Conservation (phyloP, 140 eudicot species). For the Erigeron philadelphicus region DNA sequence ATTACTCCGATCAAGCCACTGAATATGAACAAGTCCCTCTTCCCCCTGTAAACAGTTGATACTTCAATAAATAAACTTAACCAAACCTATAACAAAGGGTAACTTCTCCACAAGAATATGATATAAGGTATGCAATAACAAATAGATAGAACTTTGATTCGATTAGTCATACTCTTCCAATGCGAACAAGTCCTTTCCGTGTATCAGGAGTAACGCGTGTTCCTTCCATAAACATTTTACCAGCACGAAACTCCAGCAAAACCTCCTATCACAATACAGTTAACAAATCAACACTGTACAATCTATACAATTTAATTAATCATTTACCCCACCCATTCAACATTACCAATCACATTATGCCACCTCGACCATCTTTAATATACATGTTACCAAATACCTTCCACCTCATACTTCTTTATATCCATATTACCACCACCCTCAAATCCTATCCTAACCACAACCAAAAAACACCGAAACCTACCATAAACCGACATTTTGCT, state of each 20-base stretch:
- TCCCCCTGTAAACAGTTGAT: conserved; percentile 56
- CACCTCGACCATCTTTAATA: too few relatives aligned
- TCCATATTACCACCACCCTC: too few relatives aligned
- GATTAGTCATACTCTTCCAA: conserved; percentile 67
- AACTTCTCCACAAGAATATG: conserved; percentile 7
- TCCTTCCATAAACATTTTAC: conserved; percentile 92
- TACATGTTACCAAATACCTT: too few relatives aligned
- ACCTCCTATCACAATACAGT: conserved; percentile 44
- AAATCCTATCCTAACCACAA: too few relatives aligned
- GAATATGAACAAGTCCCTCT: conserved; percentile 86
- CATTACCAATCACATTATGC: too few relatives aligned
- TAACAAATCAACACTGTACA: conserved; percentile 1
- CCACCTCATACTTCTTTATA: too few relatives aligned
- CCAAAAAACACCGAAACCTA: too few relatives aligned
- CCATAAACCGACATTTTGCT: too few relatives aligned
- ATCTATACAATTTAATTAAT: not conserved
- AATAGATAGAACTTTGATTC: not conserved
- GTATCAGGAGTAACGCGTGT: conserved; percentile 77
- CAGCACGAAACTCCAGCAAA: conserved; percentile 87
- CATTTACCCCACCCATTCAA: not conserved
- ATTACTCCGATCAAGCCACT: conserved; percentile 78
- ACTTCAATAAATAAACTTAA: conserved; percentile 9
- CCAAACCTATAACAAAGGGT: not conserved
- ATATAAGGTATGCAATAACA: conserved; percentile 1
- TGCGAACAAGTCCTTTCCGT: conserved; percentile 88